Conservation (phyloP, 2,329 filamentous ascomycete species). For the Sphaerulina musiva region DNA sequence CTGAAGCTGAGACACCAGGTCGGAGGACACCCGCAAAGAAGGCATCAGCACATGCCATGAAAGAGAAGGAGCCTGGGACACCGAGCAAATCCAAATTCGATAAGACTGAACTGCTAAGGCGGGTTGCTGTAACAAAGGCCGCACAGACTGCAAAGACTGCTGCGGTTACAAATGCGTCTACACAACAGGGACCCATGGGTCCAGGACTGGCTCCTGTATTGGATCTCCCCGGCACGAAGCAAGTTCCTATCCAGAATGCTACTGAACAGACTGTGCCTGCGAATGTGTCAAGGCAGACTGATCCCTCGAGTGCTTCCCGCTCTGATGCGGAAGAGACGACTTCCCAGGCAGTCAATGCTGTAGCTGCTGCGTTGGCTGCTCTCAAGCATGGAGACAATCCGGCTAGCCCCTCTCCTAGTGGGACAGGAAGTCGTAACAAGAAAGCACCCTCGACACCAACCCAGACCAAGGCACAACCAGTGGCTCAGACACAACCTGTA, state of each 20-base stretch:
- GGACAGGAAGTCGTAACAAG: conserved; percentile 9
- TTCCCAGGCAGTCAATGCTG: conserved; percentile 16
- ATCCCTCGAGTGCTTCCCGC: background rate
- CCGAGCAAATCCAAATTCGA: background rate
- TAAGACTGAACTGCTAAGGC: background rate
- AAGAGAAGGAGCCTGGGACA: conserved; percentile 7
- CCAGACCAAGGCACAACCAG: background rate
- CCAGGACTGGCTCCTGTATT: too few relatives aligned
- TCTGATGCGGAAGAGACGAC: conserved; percentile 1
- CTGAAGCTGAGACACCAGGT: conserved; percentile 29
- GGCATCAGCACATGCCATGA: conserved; percentile 31
- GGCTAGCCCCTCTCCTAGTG: conserved; percentile 7
- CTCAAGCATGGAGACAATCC: conserved; percentile 9
- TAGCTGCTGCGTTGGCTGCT: conserved; percentile 16
- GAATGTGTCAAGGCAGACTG: background rate
- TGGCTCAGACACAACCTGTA: conserved; percentile 7
- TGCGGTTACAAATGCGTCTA: background rate
- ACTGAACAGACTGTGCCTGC: background rate
- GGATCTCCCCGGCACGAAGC: too few relatives aligned
- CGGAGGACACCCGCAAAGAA: conserved; percentile 34
- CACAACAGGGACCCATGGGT: too few relatives aligned
- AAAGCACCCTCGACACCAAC: conserved; percentile 9
- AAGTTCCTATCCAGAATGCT: background rate
- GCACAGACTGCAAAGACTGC: conserved; percentile 1
- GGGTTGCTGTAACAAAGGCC: background rate